Evolutionary conservation across 2,329 filamentous ascomycete genomes (phyloP).

Genomic region (Fusarium sp.): DNA sequence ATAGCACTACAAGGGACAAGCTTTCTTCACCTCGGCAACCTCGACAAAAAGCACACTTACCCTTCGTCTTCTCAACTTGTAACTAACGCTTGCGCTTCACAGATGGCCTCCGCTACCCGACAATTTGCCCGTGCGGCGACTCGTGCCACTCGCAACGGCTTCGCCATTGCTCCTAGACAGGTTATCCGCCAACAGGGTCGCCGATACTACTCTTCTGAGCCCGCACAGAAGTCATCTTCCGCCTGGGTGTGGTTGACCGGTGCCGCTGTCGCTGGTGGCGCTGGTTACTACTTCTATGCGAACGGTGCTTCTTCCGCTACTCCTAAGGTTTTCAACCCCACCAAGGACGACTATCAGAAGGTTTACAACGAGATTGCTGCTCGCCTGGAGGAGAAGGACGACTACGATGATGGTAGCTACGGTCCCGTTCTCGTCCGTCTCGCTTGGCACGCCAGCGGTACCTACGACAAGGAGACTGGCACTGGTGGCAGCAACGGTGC

Average conservation of each 20-base stretch:
- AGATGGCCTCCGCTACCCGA: slow-evolving; percentile 61
- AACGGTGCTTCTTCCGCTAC: slow-evolving; percentile 64
- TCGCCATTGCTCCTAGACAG: slow-evolving; percentile 71
- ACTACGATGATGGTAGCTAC: slow-evolving; percentile 97
- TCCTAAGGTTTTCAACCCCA: slow-evolving; percentile 75
- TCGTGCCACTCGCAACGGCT: slow-evolving; percentile 67
- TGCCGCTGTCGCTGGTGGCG: slow-evolving; percentile 70
- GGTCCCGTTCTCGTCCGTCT: slow-evolving; percentile 90
- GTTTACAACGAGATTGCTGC: slow-evolving; percentile 90
- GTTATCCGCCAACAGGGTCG: slow-evolving; percentile 79
- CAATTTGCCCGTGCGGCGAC: slow-evolving; percentile 69
- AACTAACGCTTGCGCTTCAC: slow-evolving; percentile 12
- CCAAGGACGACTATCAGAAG: slow-evolving; percentile 90
- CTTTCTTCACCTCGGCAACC: neutral
- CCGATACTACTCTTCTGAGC: slow-evolving; percentile 82
- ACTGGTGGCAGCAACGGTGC: slow-evolving; percentile 97
- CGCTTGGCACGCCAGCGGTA: slow-evolving; percentile 94
- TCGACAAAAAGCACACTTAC: neutral
- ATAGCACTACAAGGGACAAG: neutral
- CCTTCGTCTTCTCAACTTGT: neutral
- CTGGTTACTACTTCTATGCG: slow-evolving; percentile 74
- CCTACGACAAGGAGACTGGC: slow-evolving; percentile 86
- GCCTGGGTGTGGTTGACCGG: slow-evolving; percentile 68
- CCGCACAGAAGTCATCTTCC: slow-evolving; percentile 63
- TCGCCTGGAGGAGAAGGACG: slow-evolving; percentile 85